Base-by-base conservation (phyloP, 2,329 filamentous ascomycete genomes). In the Alternaria brassicicola region DNA sequence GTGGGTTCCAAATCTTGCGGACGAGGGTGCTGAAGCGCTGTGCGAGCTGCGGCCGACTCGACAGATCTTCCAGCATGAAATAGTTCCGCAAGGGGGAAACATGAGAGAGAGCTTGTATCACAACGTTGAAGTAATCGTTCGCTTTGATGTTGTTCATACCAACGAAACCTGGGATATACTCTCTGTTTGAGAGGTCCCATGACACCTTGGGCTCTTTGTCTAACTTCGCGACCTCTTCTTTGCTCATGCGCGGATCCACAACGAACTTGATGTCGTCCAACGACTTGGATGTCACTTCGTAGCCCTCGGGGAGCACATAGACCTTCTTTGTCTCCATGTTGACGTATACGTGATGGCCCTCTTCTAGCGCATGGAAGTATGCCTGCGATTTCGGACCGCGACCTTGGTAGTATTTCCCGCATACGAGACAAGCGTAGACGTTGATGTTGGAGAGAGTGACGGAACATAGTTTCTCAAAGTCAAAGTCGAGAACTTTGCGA, bases 121-220 rank as follows among this genome's bases (percentile, higher is more conserved):
- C 86, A 25, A 97, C 94, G 75, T 99, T 99, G 73, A 98, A 85
- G 80, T 99, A 99, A 81, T 99, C 95, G 80, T 99, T 99, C 57
- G 95, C 92, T 79, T 99, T 99, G 84, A 99, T 97, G 80, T 99
- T 99, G 84, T 99, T 99, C 91, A 99, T 96, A 66, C 95, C 95
- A 61, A 99, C 92, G 75, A 93, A 99, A 6, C 95, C 94, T 19
- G 95, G 95, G 65, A 89, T 89, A 79, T 99, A 99, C 75, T 90
- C 88, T 78, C 90, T 91, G 63, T 92, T 92, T 48, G 84, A 83
- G 39, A 98, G 84, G 70, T 96, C 94, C 85, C 89, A 93, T 42
- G 87, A 86, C 17, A 81, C 83, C 71, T 84, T 83, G 52, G 82
- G 81, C 65, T 83, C 83, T 71, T 82, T 88, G 79, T 98, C 95